Percentiles rank a stretch among this genome's conserved stretches.
phyloP scores from a whole-genome alignment of 2,329 filamentous ascomycete species.

The Penicillium crustosum region DNA sequence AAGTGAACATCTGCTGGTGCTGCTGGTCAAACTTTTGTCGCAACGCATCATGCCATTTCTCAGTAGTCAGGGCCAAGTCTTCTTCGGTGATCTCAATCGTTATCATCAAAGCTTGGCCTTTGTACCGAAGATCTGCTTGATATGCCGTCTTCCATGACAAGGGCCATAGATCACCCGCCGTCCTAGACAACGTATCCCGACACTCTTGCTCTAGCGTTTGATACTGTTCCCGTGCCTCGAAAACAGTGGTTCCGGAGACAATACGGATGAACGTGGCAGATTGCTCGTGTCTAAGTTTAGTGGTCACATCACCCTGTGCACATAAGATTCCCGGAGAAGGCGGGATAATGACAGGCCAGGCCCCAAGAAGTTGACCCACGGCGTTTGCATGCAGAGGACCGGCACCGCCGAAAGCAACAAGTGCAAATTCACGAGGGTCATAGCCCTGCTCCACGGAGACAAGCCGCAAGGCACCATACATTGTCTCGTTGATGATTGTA shows the following conservation, averaged over 20 bases:
- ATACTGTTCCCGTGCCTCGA: slow-evolving; percentile 38
- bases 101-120: slow-evolving; percentile 47
- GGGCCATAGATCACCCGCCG: slow-evolving; percentile 32
- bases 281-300: slow-evolving; percentile 50
- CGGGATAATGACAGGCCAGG: slow-evolving; percentile 56
- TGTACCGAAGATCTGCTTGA: slow-evolving; percentile 51
- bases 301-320: slow-evolving; percentile 52
- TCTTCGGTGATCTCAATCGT: slow-evolving; percentile 37
- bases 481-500: slow-evolving; percentile 52
- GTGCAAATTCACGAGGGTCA: slow-evolving; percentile 52
- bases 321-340: slow-evolving; percentile 53
- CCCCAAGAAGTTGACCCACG: slow-evolving; percentile 50
- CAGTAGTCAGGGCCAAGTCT: slow-evolving; percentile 35
- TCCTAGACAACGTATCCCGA: slow-evolving; percentile 40
- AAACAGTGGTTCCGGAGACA: slow-evolving; percentile 37
- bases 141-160: slow-evolving; percentile 38
- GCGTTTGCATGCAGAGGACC: slow-evolving; percentile 54
- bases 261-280: slow-evolving; percentile 49
- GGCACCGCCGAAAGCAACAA: slow-evolving; percentile 54
- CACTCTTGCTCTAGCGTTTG: slow-evolving; percentile 39
- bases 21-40: slow-evolving; percentile 44
- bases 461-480: slow-evolving; percentile 52
- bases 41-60: slow-evolving; percentile 33
- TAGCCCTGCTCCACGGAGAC: slow-evolving; percentile 55
- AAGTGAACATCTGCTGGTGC: slow-evolving; percentile 50